phyloP scores from a whole-genome alignment of 345 rosid genomes.

The Acer campestre region DNA sequence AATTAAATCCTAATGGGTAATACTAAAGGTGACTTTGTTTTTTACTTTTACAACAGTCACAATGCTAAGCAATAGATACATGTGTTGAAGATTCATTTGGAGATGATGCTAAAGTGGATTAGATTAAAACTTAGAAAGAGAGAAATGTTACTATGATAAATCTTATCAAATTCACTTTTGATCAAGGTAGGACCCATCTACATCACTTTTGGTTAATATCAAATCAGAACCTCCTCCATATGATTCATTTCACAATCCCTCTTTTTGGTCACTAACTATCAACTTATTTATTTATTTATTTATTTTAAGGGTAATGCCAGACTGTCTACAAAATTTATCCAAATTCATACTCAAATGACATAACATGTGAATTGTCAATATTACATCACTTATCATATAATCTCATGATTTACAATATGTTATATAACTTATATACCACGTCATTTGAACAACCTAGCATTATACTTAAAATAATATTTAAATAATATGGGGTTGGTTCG shows the following conservation, averaged over 20 bases:
- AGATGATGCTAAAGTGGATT: neutral
- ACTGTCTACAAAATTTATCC: too few relatives aligned
- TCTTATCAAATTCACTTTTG: neutral
- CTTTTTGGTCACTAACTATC: neutral
- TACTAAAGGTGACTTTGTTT: neutral
- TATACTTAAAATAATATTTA: too few relatives aligned
- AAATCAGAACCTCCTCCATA: neutral
- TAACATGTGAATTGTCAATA: too few relatives aligned
- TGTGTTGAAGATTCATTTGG: neutral
- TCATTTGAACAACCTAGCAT: too few relatives aligned
- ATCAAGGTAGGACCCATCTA: neutral
- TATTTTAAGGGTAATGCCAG: too few relatives aligned
- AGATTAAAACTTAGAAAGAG: neutral
- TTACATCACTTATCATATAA: too few relatives aligned
- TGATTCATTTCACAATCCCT: neutral
- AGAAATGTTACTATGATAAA: neutral
- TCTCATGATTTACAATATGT: too few relatives aligned
- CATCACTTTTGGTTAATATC: neutral
- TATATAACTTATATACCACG: too few relatives aligned
- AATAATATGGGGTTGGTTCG: too few relatives aligned
- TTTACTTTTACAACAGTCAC: neutral
- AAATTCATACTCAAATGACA: too few relatives aligned
- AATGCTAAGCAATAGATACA: neutral
- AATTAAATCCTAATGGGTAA: neutral
- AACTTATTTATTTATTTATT: too few relatives aligned